Evolutionary conservation across 108 stramenopile genomes (phyloP), one percentile per base, ranked within the genome.

Genomic region (Stephanodiscus triporus): DNA sequence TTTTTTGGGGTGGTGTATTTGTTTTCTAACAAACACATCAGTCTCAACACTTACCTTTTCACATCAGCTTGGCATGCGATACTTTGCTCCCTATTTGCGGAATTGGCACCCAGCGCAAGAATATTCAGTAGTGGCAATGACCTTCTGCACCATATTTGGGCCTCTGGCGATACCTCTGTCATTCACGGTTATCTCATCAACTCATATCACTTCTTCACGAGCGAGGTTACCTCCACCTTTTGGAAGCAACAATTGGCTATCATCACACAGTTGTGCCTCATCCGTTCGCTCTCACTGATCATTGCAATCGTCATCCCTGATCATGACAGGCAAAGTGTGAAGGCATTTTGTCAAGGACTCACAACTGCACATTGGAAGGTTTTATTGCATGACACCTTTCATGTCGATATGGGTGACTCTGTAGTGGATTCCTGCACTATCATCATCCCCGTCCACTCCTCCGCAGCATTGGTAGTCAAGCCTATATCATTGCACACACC

Each of bases 391-490:
- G n/a, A n/a, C n/a, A n/a, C n/a, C n/a, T n/a, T n/a, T n/a, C n/a
- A n/a, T n/a, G n/a, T n/a, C n/a, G n/a, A n/a, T n/a, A n/a, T n/a
- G n/a, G n/a, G n/a, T n/a, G n/a, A n/a, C n/a, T n/a, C n/a, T n/a
- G n/a, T n/a, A n/a, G n/a, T n/a, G n/a, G 9, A 14, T 2, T 9
- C 11, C 6, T n/a, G 13, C 14, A 16, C 19, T 9, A 6, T 69
- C n/a, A 17, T 65, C 37, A 42, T 11, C 47, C 42, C 34, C 13
- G 13, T 65, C 10, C 64, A 65, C 19, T 48, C 64, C 11, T 48
- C 14, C 22, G 4, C 11, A 3, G 17, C 64, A 24, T 48, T 22
- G 19, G 2, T 7, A 2, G 27, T 42, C 10, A 22, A 20, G 1
- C 55, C 55, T 4, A 56, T 56, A 5, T 23, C 7, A 3, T 24